Percentiles rank a stretch among this genome's conserved stretches.
Conservation (phyloP, 768 basidiomycete species). For the Hygrophorus russula region DNA sequence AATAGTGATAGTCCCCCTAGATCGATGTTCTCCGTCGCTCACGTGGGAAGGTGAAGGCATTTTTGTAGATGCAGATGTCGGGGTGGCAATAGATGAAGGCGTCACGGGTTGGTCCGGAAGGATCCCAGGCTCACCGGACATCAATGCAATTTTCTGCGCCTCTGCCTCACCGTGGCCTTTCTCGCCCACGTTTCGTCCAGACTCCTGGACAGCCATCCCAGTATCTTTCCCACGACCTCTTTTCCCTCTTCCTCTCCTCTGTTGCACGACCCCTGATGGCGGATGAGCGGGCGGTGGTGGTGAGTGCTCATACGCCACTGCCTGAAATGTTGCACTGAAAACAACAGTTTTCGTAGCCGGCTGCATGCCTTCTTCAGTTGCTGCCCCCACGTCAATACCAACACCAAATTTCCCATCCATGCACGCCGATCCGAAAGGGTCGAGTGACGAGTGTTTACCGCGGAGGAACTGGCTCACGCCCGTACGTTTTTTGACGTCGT, state of each 20-base stretch:
- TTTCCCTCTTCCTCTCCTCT: constrained; percentile 20
- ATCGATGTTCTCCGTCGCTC: too few species aligned
- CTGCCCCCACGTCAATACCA: background rate
- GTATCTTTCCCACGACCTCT: constrained; percentile 37
- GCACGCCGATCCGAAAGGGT: background rate
- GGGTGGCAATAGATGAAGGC: too few species aligned
- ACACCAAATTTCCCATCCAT: background rate
- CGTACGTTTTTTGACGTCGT: background rate
- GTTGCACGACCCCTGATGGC: background rate
- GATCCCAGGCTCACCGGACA: too few species aligned
- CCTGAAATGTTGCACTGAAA: background rate
- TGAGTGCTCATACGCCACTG: background rate
- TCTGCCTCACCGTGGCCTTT: too few species aligned
- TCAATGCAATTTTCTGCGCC: too few species aligned
- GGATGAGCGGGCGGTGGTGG: background rate
- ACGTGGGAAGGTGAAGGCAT: too few species aligned
- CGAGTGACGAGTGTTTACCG: background rate
- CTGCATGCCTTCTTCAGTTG: too few species aligned
- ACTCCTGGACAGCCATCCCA: constrained; percentile 34
- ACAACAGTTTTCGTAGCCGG: background rate
- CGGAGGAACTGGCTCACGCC: background rate
- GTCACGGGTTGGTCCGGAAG: too few species aligned
- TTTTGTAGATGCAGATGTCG: too few species aligned
- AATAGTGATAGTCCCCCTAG: too few species aligned
- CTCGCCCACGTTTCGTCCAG: background rate